phyloP scores from a whole-genome alignment of 2,329 filamentous ascomycete genomes.

The Nigrospora osmanthi region DNA sequence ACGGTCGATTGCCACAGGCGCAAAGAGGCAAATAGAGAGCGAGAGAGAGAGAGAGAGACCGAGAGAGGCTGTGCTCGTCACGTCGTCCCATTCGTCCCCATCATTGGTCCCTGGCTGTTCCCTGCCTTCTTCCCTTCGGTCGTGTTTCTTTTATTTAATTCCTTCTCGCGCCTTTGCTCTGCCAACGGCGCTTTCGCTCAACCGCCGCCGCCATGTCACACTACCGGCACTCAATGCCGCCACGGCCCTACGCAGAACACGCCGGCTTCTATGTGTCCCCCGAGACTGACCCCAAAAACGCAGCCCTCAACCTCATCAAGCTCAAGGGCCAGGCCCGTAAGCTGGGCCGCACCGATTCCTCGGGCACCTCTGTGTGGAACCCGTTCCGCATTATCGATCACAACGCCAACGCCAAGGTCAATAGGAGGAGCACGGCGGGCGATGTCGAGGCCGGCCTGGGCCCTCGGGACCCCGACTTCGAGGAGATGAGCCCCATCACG shows the following conservation, averaged over 20 bases:
- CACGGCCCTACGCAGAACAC: neutral
- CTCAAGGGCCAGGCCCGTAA: slow-evolving; percentile 36
- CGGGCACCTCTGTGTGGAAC: slow-evolving; percentile 27
- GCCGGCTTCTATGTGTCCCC: too few relatives aligned
- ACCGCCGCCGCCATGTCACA: neutral
- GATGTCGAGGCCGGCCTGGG: slow-evolving; percentile 9
- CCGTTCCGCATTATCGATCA: slow-evolving; percentile 35
- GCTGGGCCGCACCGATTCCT: slow-evolving; percentile 29
- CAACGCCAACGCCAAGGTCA: slow-evolving; percentile 18
- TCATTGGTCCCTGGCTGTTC: too few relatives aligned
- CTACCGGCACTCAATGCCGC: neutral
- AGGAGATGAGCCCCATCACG: neutral
- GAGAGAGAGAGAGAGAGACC: too few relatives aligned
- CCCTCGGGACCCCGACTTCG: neutral
- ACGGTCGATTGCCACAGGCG: too few relatives aligned
- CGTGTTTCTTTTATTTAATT: too few relatives aligned
- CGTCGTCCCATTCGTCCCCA: too few relatives aligned
- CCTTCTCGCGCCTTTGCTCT: too few relatives aligned
- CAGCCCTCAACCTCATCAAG: slow-evolving; percentile 36
- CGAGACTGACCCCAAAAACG: slow-evolving; percentile 7
- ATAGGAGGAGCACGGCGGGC: slow-evolving; percentile 20
- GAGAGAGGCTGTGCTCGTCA: too few relatives aligned
- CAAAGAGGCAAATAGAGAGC: too few relatives aligned
- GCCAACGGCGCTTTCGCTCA: too few relatives aligned
- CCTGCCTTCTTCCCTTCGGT: too few relatives aligned